These are phyloP conservation scores for Trametes villosa DNA, from an alignment of 768 basidiomycete species.

Conservation along the genomic window DNA sequence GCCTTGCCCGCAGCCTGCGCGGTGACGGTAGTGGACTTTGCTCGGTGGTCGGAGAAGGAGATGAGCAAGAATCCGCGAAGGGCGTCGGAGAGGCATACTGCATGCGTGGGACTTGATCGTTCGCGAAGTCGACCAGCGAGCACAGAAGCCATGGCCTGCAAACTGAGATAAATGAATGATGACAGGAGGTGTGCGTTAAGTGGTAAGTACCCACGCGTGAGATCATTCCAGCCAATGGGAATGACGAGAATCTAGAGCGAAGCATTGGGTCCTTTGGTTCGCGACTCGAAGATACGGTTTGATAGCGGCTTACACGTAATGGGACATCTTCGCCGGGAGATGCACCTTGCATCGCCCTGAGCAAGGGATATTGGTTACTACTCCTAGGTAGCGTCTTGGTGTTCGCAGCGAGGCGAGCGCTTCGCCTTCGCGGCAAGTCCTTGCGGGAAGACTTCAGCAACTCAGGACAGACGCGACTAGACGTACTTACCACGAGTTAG, in stretches of 20 bases:
- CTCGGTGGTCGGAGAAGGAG: constrained; percentile 18
- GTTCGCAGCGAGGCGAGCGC: neutral
- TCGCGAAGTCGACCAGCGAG: constrained; percentile 9
- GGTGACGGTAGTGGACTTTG: constrained; percentile 6
- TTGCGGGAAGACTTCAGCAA: neutral
- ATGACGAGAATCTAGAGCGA: neutral
- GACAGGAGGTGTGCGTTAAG: constrained; percentile 1
- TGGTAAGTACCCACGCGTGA: constrained; percentile 13
- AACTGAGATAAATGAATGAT: constrained; percentile 18
- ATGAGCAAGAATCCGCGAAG: constrained; percentile 5
- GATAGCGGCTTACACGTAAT: constrained; percentile 22
- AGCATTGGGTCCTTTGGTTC: constrained; percentile 12
- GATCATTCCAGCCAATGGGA: constrained; percentile 14
- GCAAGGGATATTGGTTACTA: neutral
- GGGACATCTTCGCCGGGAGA: neutral
- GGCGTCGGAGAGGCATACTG: constrained; percentile 1
- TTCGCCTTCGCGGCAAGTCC: neutral
- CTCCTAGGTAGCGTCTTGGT: neutral
- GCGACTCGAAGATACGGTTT: constrained; percentile 11
- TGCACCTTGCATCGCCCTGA: neutral
- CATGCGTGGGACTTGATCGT: constrained; percentile 4
- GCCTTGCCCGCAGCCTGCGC: neutral
- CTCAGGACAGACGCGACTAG: neutral
- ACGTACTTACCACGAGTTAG: neutral
- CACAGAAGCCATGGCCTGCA: constrained; percentile 6